Evolutionary conservation across 768 basidiomycete genomes (phyloP), one percentile per base, ranked within the genome.

Genomic region (Dacryopinax primogenitus): DNA sequence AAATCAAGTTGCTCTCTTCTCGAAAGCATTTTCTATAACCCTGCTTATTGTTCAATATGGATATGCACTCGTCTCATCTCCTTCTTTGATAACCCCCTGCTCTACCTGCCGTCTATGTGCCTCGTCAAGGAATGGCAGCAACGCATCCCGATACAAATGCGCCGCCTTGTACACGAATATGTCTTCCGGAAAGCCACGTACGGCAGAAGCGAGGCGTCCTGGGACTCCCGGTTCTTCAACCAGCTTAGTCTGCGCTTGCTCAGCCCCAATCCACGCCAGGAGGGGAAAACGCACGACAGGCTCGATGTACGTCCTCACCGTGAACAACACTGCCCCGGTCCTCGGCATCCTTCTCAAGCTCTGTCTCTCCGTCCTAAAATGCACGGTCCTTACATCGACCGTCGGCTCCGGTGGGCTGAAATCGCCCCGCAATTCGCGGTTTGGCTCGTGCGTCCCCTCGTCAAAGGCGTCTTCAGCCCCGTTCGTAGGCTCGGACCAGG

Each of bases 311-410:
- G 51, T 58, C 51, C 51, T 13, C 51, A 88, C 85, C 63, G 83
- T 85, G 72, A 90, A 89, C 39, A 85, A 73, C 36, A 88, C 78
- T 1, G 81, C 85, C 12, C 87, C 86, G 41, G 82, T 83, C 2
- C 78, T 75, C 12, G 83, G 83, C 63, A 89, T 78, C 32, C 87
- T 77, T 39, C 86, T 77, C 66, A 88, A 74, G 33, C 83, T 84
- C 75, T 88, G 86, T 26, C 87, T 77, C 71, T 88, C 87, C 28
- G 79, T 78, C 26, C 88, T 78, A 66, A 87, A 73, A 7, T 81
- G 80, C 21, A 88, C 73, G 3, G 77, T 77, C 26, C 32, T 30
- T 18, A 37, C 16, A 3, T 26, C 18, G 18, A 34, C 28, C 30
- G 62, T 62, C 30, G 62, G 62, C 35, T 62, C 62, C 15, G 62